Base-by-base conservation (phyloP, 352 stramenopile genomes). In the Elongisporangium anandrum region DNA sequence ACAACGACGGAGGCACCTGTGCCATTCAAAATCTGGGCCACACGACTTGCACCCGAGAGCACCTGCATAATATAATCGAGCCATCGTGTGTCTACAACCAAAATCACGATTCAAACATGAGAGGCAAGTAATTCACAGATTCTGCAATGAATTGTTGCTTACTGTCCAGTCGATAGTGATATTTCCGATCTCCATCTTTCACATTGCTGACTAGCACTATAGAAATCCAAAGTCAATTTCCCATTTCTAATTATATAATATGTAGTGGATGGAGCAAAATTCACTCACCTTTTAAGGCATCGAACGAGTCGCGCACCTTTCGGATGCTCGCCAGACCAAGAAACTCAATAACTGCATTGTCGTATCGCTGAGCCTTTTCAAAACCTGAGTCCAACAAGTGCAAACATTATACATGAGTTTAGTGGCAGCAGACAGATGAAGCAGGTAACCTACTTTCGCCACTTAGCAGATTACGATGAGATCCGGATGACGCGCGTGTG, bases 281-380 rank as follows among this genome's bases (percentile, higher is more conserved):
- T 7, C 24, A 67, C 75, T 20, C 60, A 84, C 74, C 61, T 59
- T 81, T 73, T 2, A 95, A 56, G 12, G 65, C 63, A 59, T 95
- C 81, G 52, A 98, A 80, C 4, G 87, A 88, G 61, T 98, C 88
- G 26, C 96, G 90, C 70, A 98, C 97, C 52, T 90, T 91, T 77
- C 99, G 95, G 60, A 99, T 99, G 70, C 99, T 99, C 12, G 85
- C 90, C 64, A 99, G 98, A 22, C 94, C 92, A 77, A 97, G 92
- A 73, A 98, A 99, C 55, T 95, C 87, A 38, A 98, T 79, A 1
- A 84, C 91, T 3, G 84, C 82, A 51, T 93, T 88, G 48, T 90
- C 75, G 69, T 99, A 99, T 66, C 97, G 83, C 57, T 90, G 87
- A 22, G 87, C 90, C 69, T 97, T 96, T 68, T 98, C 94, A 24